Evolutionary conservation across 2,329 filamentous ascomycete genomes (phyloP).

Genomic region (Alternaria incomplexa): DNA sequence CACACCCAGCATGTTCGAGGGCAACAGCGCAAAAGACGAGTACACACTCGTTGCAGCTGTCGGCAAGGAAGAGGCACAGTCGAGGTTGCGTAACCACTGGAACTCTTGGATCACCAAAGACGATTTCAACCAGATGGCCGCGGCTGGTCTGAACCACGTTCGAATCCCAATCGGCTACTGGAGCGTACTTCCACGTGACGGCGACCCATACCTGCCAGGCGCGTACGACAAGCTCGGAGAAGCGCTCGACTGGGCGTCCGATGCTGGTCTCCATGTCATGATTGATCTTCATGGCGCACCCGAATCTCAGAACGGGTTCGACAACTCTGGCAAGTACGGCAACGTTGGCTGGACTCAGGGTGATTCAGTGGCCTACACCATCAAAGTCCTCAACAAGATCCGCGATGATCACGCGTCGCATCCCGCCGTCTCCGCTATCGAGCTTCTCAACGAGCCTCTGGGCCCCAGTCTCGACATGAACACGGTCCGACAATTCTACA

Average conservation of each 20-base stretch:
- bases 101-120: constrained; percentile 61
- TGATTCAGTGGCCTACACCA: constrained; percentile 50
- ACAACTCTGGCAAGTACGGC: constrained; percentile 66
- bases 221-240: constrained; percentile 64
- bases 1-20: constrained; percentile 66
- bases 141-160: constrained; percentile 66
- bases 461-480: constrained; percentile 52
- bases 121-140: constrained; percentile 64
- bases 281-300: constrained; percentile 72
- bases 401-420: constrained; percentile 54
- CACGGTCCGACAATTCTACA: constrained; percentile 54
- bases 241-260: constrained; percentile 65
- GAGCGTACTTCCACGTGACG: constrained; percentile 60
- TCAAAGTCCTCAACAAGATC: constrained; percentile 54
- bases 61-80: constrained; percentile 56
- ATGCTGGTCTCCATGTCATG: constrained; percentile 66
- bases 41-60: constrained; percentile 60
- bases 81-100: constrained; percentile 63
- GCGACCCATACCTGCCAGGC: constrained; percentile 68
- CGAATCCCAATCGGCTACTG: constrained; percentile 72
- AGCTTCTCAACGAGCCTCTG: constrained; percentile 57
- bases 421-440: constrained; percentile 54
- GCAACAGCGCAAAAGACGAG: constrained; percentile 62
- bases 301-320: constrained; percentile 70
- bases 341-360: constrained; percentile 54